Evolutionary conservation across 2,329 filamentous ascomycete genomes (phyloP), one percentile per base, ranked within the genome.

Genomic region (Colletotrichum limetticola): DNA sequence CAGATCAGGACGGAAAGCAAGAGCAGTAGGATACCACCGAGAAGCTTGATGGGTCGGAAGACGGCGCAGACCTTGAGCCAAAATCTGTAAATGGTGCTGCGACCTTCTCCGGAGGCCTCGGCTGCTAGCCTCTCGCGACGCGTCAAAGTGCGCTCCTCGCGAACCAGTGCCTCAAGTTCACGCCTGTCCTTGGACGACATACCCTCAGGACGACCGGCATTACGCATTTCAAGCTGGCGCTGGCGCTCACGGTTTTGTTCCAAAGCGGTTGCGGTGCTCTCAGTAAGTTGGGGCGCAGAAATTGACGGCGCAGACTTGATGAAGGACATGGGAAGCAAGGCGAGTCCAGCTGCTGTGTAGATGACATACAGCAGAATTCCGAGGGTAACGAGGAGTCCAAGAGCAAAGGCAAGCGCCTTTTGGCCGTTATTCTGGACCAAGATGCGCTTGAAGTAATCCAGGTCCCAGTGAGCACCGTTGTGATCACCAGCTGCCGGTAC

Each of bases 281-380:
- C 93, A 28, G 90, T 92, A 19, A 97, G 87, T 68, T 93, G 91
- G 0, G 95, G 94, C 1, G 92, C 93, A 6, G 96, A 98, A 74
- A 98, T 89, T 11, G 94, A 91, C 9, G 96, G 95, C 0, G 95
- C 94, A 16, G 94, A 95, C 83, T 97, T 98, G 87, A 99, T 97
- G 80, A 98, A 91, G 9, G 94, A 93, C 26, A 98, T 90, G 1
- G 97, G 97, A 22, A 98, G 89, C 22, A 98, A 88, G 2, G 97
- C 97, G 72, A 99, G 88, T 1, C 97, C 97, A 12, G 94, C 90
- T 4, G 94, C 94, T 1, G 96, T 98, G 81, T 99, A 98, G 58
- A 98, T 82, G 61, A 94, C 88, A 81, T 98, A 98, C 2, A 98
- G 87, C 19, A 97, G 82, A 0, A 95, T 95, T 4, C 97, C 97